Percentiles rank a stretch among this genome's conserved stretches.
Conservation (phyloP, 148 eudicot species). For the Camellia lanceoleosa region DNA sequence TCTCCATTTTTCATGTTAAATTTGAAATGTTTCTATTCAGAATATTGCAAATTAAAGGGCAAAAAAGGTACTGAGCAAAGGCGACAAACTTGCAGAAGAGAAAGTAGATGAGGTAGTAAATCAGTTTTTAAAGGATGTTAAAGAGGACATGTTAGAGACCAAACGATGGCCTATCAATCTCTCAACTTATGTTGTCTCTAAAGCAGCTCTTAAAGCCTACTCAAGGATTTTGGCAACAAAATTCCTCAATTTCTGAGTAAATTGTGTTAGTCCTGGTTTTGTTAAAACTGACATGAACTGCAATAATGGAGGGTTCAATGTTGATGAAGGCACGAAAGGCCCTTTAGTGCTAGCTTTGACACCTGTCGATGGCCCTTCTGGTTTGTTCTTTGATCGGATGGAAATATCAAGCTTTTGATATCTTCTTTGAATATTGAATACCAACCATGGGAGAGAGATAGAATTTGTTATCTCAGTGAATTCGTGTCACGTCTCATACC, state of each 20-base stretch:
- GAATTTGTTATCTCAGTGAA: too few relatives aligned
- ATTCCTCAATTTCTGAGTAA: neutral
- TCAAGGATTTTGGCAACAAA: conserved; percentile 7
- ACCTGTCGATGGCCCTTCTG: conserved; percentile 8
- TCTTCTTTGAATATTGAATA: neutral
- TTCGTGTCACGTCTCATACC: too few relatives aligned
- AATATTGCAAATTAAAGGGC: conserved; percentile 12
- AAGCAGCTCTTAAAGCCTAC: conserved; percentile 22
- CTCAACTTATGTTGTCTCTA: conserved; percentile 15
- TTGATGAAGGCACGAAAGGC: conserved; percentile 19
- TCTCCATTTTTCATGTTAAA: too few relatives aligned
- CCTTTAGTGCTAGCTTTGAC: conserved; percentile 12
- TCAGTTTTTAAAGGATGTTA: conserved; percentile 21
- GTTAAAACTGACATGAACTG: conserved; percentile 9
- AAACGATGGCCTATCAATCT: conserved; percentile 22
- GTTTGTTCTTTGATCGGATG: conserved; percentile 7
- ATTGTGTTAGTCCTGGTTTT: conserved; percentile 16
- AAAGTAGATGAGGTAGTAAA: conserved; percentile 27
- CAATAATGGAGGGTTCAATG: neutral
- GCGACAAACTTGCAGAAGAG: conserved; percentile 36
- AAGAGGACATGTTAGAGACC: conserved; percentile 16
- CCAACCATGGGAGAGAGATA: too few relatives aligned
- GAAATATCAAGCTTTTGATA: neutral
- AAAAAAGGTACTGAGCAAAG: conserved; percentile 20
- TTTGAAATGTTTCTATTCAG: neutral